Conservation (phyloP, 2,329 filamentous ascomycete genomes). For the Mycocentrospora acerina region DNA sequence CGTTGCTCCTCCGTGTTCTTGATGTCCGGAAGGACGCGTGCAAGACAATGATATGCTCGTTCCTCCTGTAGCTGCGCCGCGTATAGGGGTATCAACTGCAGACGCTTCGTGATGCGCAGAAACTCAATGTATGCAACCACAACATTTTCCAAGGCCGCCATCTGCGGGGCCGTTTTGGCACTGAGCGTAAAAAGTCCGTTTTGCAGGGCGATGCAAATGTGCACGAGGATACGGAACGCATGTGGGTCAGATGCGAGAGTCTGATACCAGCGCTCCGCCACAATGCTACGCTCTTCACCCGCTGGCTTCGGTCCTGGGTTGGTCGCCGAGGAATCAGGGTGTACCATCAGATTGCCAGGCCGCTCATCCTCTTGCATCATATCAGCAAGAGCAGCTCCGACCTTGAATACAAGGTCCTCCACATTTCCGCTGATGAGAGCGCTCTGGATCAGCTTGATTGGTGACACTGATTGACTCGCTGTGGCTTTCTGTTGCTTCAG, state of each 20-base stretch:
- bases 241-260: slow-evolving; percentile 44
- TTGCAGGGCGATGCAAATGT: slow-evolving; percentile 64
- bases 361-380: slow-evolving; percentile 33
- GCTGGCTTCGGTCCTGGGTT: slow-evolving; percentile 21
- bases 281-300: slow-evolving; percentile 18
- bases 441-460: slow-evolving; percentile 75
- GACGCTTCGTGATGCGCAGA: slow-evolving; percentile 69
- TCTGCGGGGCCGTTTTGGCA: slow-evolving; percentile 15
- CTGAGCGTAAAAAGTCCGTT: slow-evolving; percentile 46
- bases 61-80: slow-evolving; percentile 72
- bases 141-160: slow-evolving; percentile 66
- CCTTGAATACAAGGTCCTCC: slow-evolving; percentile 45
- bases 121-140: slow-evolving; percentile 81
- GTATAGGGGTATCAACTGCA: slow-evolving; percentile 83
- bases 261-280: slow-evolving; percentile 29
- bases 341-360: slow-evolving; percentile 31
- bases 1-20: slow-evolving; percentile 65
- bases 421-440: slow-evolving; percentile 67
- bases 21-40: slow-evolving; percentile 74
- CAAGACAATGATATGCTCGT: slow-evolving; percentile 70
- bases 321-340: slow-evolving; percentile 26
- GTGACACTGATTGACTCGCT: slow-evolving; percentile 60
- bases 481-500: slow-evolving; percentile 61
- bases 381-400: slow-evolving; percentile 48
- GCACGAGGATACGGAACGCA: slow-evolving; percentile 48